phyloP scores from a whole-genome alignment of 2,329 filamentous ascomycete species.

The Trichoderma sp. region DNA sequence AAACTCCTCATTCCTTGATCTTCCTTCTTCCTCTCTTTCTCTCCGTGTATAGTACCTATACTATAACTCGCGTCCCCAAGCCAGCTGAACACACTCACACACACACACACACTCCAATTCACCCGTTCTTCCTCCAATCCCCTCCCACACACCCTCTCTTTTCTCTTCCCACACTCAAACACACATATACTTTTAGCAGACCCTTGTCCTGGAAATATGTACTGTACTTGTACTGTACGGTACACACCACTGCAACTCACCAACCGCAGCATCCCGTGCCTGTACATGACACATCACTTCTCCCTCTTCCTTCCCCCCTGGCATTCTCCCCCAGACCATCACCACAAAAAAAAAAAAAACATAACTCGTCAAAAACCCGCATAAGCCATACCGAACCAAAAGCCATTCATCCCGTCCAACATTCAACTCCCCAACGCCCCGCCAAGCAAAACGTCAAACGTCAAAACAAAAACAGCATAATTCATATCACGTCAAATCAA shows the following conservation, averaged over 20 bases:
- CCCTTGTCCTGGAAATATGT: background rate
- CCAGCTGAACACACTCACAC: conserved; percentile 8
- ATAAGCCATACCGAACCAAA: no score
- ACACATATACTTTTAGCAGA: background rate
- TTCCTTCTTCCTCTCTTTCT: background rate
- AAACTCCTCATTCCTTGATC: no score
- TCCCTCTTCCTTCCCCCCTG: background rate
- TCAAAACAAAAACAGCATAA: background rate
- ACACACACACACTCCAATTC: no score
- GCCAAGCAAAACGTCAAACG: background rate
- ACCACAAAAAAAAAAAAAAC: no score
- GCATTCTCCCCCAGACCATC: background rate
- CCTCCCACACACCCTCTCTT: background rate
- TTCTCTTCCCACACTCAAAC: background rate
- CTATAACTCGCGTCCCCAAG: no score
- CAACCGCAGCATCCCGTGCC: background rate
- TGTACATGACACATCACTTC: background rate
- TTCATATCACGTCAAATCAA: background rate
- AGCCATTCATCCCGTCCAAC: no score
- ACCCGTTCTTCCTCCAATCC: background rate
- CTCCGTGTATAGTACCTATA: no score
- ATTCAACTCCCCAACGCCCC: background rate
- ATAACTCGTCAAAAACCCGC: no score
- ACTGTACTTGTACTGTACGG: no score
- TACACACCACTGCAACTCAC: background rate